phyloP scores from a whole-genome alignment of 352 stramenopile species.

The Thalassiosira hispida region DNA sequence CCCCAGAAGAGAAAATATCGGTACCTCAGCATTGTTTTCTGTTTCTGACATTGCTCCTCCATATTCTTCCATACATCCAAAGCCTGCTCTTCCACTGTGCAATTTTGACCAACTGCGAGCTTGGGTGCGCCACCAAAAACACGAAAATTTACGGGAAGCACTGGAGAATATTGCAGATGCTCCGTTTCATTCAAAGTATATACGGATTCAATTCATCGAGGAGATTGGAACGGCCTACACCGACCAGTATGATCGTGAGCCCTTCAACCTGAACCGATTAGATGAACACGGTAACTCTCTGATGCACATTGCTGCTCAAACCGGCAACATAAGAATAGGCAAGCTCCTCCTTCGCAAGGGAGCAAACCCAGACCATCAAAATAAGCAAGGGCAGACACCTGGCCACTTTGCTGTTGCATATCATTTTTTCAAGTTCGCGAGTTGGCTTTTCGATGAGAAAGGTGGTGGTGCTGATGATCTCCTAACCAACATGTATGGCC shows the following conservation, averaged over 20 bases:
- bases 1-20: too few relatives aligned
- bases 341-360: constrained; percentile 86
- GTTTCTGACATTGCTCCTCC: neutral
- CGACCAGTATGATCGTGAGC: constrained; percentile 87
- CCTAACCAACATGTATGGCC: constrained; percentile 91
- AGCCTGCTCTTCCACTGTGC: constrained; percentile 30
- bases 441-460: constrained; percentile 80
- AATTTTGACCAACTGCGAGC: constrained; percentile 54
- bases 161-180: constrained; percentile 83
- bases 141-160: constrained; percentile 77
- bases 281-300: constrained; percentile 89
- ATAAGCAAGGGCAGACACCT: constrained; percentile 89
- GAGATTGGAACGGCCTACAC: constrained; percentile 91
- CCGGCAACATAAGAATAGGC: constrained; percentile 86
- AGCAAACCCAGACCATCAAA: constrained; percentile 88
- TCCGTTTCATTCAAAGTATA: constrained; percentile 87
- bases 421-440: constrained; percentile 84
- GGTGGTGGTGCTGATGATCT: constrained; percentile 89
- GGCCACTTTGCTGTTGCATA: constrained; percentile 89
- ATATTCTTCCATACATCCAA: constrained; percentile 2
- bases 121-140: constrained; percentile 87
- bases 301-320: constrained; percentile 87
- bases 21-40: constrained; percentile 1
- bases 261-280: constrained; percentile 84
- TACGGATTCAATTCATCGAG: constrained; percentile 84